Conservation (phyloP, 2,329 filamentous ascomycete genomes). For the Trichoderma arundinaceum region DNA sequence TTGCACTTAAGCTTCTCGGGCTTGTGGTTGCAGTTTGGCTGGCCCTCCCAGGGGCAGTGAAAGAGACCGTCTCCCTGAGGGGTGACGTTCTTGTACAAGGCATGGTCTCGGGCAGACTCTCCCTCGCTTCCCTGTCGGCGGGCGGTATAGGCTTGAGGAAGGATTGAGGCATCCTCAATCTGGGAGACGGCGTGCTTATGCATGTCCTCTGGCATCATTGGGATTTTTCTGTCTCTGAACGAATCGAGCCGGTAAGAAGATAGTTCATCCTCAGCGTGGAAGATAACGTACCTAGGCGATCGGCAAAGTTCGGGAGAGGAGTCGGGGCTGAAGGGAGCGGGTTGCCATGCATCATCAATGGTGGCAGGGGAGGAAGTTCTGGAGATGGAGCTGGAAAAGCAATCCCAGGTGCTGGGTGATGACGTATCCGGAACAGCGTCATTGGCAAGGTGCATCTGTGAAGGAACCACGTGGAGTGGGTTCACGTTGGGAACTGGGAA, state of each 20-base stretch:
- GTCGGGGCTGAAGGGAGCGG: constrained; percentile 46
- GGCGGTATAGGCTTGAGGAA: constrained; percentile 49
- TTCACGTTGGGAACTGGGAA: constrained; percentile 51
- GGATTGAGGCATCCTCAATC: constrained; percentile 41
- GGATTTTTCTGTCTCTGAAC: constrained; percentile 43
- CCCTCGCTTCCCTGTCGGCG: constrained; percentile 59
- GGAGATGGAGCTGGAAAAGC: constrained; percentile 59
- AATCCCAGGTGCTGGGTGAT: constrained; percentile 59
- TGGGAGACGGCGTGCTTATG: constrained; percentile 37
- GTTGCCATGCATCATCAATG: constrained; percentile 56
- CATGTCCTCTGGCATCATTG: constrained; percentile 41
- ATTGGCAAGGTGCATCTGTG: constrained; percentile 61
- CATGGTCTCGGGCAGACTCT: constrained; percentile 68
- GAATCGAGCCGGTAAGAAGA: constrained; percentile 36
- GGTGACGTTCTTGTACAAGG: constrained; percentile 70
- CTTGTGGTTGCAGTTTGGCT: constrained; percentile 79
- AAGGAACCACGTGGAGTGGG: constrained; percentile 61
- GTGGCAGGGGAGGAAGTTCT: constrained; percentile 57
- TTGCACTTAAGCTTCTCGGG: constrained; percentile 98
- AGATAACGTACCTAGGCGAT: constrained; percentile 59
- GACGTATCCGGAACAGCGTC: constrained; percentile 57
- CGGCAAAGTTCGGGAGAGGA: constrained; percentile 59
- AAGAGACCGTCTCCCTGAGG: constrained; percentile 79
- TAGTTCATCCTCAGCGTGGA: constrained; percentile 21
- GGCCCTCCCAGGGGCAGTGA: constrained; percentile 86